Evolutionary conservation across 805 yeast species (phyloP).

Genomic region (Teunomyces stri): DNA sequence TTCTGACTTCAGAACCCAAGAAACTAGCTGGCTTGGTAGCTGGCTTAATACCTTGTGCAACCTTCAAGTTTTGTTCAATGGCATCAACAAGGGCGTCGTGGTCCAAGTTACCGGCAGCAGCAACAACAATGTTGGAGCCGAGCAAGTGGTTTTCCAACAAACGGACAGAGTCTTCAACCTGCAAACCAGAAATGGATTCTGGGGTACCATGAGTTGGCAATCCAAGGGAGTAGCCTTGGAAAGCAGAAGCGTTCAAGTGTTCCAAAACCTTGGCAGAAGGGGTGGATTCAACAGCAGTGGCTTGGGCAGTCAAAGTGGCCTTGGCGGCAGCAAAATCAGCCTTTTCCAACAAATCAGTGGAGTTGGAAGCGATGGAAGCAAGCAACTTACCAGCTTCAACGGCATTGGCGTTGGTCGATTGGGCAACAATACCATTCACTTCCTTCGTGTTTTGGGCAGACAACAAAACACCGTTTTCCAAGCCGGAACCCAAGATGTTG

Average conservation of each 20-base stretch:
- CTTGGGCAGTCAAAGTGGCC: conserved; percentile 42
- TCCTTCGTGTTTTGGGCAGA: conserved; percentile 59
- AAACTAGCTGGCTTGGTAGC: conserved; percentile 54
- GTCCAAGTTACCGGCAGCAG: conserved; percentile 65
- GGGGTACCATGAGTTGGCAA: conserved; percentile 74
- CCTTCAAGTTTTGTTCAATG: conserved; percentile 49
- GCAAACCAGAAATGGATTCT: conserved; percentile 60
- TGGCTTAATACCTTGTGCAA: conserved; percentile 53
- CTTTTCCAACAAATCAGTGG: conserved; percentile 39
- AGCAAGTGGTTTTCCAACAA: conserved; percentile 58
- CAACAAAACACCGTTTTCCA: conserved; percentile 55
- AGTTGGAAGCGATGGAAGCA: conserved; percentile 40
- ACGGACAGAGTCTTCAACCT: conserved; percentile 53
- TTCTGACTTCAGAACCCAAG: conserved; percentile 83
- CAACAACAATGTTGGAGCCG: conserved; percentile 64
- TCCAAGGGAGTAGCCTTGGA: conserved; percentile 80
- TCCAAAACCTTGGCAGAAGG: conserved; percentile 61
- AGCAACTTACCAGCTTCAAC: conserved; percentile 53
- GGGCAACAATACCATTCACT: conserved; percentile 59
- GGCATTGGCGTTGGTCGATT: conserved; percentile 49
- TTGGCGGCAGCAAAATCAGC: conserved; percentile 49
- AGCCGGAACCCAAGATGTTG: conserved; percentile 41
- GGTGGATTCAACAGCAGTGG: conserved; percentile 54
- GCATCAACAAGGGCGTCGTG: conserved; percentile 71
- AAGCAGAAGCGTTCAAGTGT: conserved; percentile 80